phyloP scores from a whole-genome alignment of 805 yeast genomes.

The Metschnikowia amazonensis region DNA sequence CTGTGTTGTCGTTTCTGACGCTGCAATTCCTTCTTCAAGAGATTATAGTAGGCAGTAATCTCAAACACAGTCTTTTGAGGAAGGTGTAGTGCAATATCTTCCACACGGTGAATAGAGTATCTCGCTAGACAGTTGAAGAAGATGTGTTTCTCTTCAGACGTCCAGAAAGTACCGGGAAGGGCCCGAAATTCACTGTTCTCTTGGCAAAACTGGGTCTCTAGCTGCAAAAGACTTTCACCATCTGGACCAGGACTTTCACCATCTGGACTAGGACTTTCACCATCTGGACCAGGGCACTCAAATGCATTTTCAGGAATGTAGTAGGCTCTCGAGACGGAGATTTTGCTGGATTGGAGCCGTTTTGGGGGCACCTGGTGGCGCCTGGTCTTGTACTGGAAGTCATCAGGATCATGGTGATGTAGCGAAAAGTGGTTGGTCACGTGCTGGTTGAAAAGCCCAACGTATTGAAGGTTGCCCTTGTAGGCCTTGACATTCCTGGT shows the following conservation, averaged over 20 bases:
- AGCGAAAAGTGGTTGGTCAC: constrained; percentile 11
- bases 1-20: not conserved
- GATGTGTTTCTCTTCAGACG: constrained; percentile 43
- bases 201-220: not conserved
- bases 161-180: constrained; percentile 43
- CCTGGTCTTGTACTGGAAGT: not conserved
- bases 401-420: constrained; percentile 1
- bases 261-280: not conserved
- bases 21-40: constrained; percentile 28
- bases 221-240: not conserved
- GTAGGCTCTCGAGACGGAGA: constrained; percentile 7
- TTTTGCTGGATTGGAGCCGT: constrained; percentile 13
- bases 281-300: not conserved
- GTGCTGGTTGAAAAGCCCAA: constrained; percentile 8
- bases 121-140: constrained; percentile 50
- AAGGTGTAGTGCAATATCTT: constrained; percentile 35
- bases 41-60: constrained; percentile 42
- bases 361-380: not conserved
- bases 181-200: not conserved
- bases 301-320: constrained; percentile 6
- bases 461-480: constrained; percentile 3
- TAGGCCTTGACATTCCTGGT: no score
- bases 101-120: constrained; percentile 46
- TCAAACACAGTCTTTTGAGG: constrained; percentile 43
- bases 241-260: not conserved